Conservation (phyloP, 2,329 filamentous ascomycete species). For the Fusarium paranaense region DNA sequence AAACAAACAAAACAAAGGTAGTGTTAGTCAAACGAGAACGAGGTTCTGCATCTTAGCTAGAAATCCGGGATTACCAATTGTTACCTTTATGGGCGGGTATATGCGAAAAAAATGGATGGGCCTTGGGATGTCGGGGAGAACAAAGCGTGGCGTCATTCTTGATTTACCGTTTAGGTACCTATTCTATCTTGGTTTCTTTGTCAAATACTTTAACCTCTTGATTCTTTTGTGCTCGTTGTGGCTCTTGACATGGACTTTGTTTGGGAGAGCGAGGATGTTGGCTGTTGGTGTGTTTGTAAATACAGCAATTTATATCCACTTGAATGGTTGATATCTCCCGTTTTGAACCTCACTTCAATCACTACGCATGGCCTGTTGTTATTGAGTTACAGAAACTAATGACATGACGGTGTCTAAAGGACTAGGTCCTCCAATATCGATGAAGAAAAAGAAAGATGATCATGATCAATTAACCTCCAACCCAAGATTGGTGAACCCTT, state of each 20-base stretch:
- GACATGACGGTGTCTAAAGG: not conserved
- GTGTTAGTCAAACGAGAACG: not conserved
- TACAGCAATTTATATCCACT: not conserved
- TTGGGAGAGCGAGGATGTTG: not conserved
- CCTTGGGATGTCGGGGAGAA: slow-evolving; percentile 6
- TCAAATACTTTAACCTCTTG: slow-evolving; percentile 8
- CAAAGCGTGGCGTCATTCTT: slow-evolving; percentile 35
- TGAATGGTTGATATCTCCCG: not conserved
- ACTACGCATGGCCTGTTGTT: not conserved
- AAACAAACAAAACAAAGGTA: slow-evolving; percentile 1
- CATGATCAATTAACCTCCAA: not conserved
- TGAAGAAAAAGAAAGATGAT: not conserved
- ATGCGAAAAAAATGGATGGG: slow-evolving; percentile 14
- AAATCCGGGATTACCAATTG: not conserved
- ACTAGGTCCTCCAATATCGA: not conserved
- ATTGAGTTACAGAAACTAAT: not conserved
- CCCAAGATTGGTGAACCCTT: not conserved
- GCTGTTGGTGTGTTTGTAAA: not conserved
- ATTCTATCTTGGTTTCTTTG: slow-evolving; percentile 8
- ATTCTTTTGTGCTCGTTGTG: slow-evolving; percentile 8
- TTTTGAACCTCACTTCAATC: not conserved
- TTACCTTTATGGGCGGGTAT: slow-evolving; percentile 5
- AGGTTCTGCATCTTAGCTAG: slow-evolving; percentile 6
- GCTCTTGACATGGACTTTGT: not conserved
- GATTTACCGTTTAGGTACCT: slow-evolving; percentile 2